Evolutionary conservation across 768 basidiomycete genomes (phyloP), one percentile per base, ranked within the genome.

Genomic region (Russula foetens): DNA sequence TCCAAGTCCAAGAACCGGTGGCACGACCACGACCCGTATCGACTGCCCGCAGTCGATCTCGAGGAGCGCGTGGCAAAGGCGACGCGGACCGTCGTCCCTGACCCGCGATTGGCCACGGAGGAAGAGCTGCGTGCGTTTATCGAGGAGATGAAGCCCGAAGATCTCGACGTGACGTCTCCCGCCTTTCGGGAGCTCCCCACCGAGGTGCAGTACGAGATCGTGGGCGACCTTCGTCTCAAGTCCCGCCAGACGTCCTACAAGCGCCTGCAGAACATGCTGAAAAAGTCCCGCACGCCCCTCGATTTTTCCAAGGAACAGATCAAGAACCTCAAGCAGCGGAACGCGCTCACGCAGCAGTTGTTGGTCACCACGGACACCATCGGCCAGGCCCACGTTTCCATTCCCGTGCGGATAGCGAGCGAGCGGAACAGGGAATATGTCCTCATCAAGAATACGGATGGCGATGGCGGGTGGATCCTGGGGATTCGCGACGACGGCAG

Each of bases 231-330:
- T 50, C 84, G 97, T 3, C 78, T 97, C 58, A 94, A 93, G 72
- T 98, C 95, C 1, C 82, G 97, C 3, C 95, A 98, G 73, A 95
- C 92, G 14, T 96, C 92, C 9, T 88, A 95, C 74, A 85, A 84
- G 33, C 89, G 97, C 4, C 75, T 98, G 47, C 89, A 97, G 68
- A 86, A 86, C 58, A 99, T 99, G 97, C 76, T 96, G 21, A 79
- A 77, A 56, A 81, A 79, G 46, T 81, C 93, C 0, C 77, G 76
- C 2, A 96, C 94, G 0, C 86, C 97, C 0, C 76, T 98, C 56
- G 97, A 98, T 71, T 99, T 99, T 71, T 98, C 94, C 1, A 93
- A 88, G 68, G 88, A 96, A 64, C 97, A 99, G 71, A 98, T 99
- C 71, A 81, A 85, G 72, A 89, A 92, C 67, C 79, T 99, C 11